Conservation (phyloP, 2,329 filamentous ascomycete species). For the Triangularia setosa region DNA sequence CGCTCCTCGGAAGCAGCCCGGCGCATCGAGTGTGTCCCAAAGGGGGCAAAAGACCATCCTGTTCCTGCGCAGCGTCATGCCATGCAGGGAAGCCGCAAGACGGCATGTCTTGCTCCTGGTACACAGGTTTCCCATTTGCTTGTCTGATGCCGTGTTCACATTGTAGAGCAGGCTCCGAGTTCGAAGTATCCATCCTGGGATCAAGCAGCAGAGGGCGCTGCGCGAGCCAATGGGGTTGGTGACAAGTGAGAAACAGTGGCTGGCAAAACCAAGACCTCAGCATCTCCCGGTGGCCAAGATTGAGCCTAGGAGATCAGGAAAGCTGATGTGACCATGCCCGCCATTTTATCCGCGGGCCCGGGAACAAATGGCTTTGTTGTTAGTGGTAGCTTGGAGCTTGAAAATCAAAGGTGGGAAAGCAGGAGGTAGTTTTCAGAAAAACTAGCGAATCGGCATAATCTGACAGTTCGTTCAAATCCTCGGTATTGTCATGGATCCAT, state of each 20-base stretch:
- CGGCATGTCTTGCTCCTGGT: conserved; percentile 11
- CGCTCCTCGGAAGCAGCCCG: conserved; percentile 13
- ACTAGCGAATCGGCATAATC: background rate
- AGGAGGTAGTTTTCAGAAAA: background rate
- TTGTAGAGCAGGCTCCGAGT: background rate
- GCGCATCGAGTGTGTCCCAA: conserved; percentile 15
- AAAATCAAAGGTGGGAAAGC: background rate
- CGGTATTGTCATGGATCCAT: background rate
- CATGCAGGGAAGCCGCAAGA: conserved; percentile 18
- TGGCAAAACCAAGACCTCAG: background rate
- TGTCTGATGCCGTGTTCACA: background rate
- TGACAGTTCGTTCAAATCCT: background rate
- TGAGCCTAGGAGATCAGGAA: background rate
- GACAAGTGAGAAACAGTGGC: background rate
- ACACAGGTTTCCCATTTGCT: conserved; percentile 10
- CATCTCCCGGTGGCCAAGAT: background rate
- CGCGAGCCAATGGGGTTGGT: background rate
- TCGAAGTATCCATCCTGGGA: background rate
- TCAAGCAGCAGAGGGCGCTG: background rate
- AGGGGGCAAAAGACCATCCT: conserved; percentile 11
- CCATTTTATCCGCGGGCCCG: background rate
- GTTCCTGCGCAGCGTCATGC: conserved; percentile 21
- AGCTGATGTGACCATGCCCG: background rate
- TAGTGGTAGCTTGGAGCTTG: background rate
- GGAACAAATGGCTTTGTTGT: background rate